phyloP scores from a whole-genome alignment of 139 green algal genomes.

The Ettlia oleoabundans region DNA sequence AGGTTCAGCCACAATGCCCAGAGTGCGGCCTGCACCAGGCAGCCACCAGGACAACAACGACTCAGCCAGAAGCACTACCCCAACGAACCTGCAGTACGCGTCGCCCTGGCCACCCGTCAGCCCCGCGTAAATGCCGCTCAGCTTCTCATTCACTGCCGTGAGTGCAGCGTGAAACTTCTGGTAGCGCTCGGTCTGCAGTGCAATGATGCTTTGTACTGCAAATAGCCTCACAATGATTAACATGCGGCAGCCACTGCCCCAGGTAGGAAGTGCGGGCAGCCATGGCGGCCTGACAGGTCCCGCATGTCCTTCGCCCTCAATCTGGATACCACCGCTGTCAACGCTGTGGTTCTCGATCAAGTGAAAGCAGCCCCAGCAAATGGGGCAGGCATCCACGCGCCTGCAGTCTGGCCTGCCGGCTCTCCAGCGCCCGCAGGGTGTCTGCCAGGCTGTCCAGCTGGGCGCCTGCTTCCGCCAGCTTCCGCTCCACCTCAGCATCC shows the following conservation, averaged over 20 bases:
- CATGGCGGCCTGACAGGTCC: not conserved
- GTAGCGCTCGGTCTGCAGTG: constrained; percentile 56
- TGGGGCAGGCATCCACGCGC: not conserved
- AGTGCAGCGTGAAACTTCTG: constrained; percentile 41
- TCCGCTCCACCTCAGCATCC: not conserved
- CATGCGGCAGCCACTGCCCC: too few relatives aligned
- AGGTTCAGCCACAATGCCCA: not conserved
- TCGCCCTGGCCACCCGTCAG: constrained; percentile 60
- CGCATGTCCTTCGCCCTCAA: not conserved
- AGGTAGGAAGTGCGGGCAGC: too few relatives aligned
- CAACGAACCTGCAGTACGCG: constrained; percentile 39
- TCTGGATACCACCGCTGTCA: not conserved
- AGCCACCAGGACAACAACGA: too few relatives aligned
- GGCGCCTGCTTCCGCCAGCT: not conserved
- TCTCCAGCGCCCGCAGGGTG: constrained; percentile 4
- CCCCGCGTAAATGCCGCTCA: constrained; percentile 46
- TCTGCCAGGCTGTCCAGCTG: constrained; percentile 12
- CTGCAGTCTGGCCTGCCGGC: constrained; percentile 18
- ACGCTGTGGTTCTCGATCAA: too few relatives aligned
- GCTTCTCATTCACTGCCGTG: constrained; percentile 19
- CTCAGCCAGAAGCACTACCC: not conserved
- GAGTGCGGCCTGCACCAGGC: not conserved
- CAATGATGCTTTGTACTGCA: constrained; percentile 14
- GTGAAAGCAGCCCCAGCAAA: too few relatives aligned
- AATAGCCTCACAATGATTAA: too few relatives aligned